Evolutionary conservation across 2,329 filamentous ascomycete genomes (phyloP), one percentile per base, ranked within the genome.

Genomic region (Paecilomyces niveus): DNA sequence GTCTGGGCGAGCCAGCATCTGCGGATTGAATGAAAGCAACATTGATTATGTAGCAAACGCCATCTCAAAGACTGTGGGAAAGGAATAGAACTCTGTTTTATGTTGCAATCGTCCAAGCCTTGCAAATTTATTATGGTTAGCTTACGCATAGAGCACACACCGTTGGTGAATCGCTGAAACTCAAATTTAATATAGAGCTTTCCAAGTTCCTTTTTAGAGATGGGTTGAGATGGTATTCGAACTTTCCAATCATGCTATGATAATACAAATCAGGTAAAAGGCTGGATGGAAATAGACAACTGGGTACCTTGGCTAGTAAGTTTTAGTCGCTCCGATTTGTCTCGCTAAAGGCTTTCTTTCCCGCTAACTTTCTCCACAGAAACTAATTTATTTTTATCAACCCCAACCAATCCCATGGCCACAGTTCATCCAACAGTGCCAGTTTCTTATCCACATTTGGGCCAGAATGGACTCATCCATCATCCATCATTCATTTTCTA

Each of bases 1-100:
- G 1, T 69, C 63, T 21, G 73, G 74, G 7, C 63, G 74, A n/a
- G 64, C 71, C 13, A 71, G 66, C 21, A 62, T 76, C 15, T 63
- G 66, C 57, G 72, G 72, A 7, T 59, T 71, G 66, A 69, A 68
- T 55, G 62, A 63, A n/a, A 53, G 26, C 1, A 69, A 67, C 53
- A 50, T 66, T 2, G 56, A 57, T 10, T 67, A 67, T 50, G 63
- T 67, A 31, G 62, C 61, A 8, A 53, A 57, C 2, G 64, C 64
- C 0, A 58, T 68, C 32, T 26, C 5, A 3, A 26, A 26, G 24
- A 5, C 5, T 26, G 24, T 26, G 3, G 24, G 24, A 26, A 26
- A 26, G 5, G 24, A 26, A 3, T 26, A 26, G 24, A 26, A 26
- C 5, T 26, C 24, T 26, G 3, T 26, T 26, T 26, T 26, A 3